Conservation (phyloP, 2,329 filamentous ascomycete species). For the Diaporthe sp. region DNA sequence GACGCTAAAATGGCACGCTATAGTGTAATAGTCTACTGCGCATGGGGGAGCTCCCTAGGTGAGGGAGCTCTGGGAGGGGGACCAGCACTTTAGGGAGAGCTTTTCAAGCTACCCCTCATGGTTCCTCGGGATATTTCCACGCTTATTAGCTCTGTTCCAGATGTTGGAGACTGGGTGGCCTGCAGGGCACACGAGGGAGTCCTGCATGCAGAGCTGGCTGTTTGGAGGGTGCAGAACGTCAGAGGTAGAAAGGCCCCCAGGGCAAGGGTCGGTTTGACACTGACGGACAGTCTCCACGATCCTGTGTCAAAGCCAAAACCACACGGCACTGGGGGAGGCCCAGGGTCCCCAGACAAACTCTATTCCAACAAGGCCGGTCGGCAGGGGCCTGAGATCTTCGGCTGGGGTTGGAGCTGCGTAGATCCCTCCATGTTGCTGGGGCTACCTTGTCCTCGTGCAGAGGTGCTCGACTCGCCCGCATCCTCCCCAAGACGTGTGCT, state of each 20-base stretch:
- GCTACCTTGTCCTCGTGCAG: neutral
- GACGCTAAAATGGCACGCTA: conserved; percentile 23
- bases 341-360: conserved; percentile 34
- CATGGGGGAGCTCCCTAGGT: neutral
- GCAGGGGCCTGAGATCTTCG: conserved; percentile 12
- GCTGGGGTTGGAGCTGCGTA: conserved; percentile 16
- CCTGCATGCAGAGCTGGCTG: conserved; percentile 21
- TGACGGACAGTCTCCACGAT: conserved; percentile 34
- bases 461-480: conserved; percentile 22
- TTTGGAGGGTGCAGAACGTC: conserved; percentile 22
- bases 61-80: neutral
- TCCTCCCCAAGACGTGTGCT: conserved; percentile 1
- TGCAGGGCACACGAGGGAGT: conserved; percentile 14
- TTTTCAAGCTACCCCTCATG: conserved; percentile 27
- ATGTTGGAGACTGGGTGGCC: conserved; percentile 2
- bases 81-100: neutral
- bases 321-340: neutral
- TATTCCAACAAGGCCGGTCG: conserved; percentile 23
- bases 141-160: conserved; percentile 27
- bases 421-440: neutral
- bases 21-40: neutral
- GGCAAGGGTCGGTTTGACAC: conserved; percentile 38
- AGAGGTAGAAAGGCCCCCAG: conserved; percentile 23
- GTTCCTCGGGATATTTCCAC: conserved; percentile 29
- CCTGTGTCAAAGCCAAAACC: conserved; percentile 37